Evolutionary conservation across 2,329 filamentous ascomycete species (phyloP).

Genomic region (Diaporthe australafricana): DNA sequence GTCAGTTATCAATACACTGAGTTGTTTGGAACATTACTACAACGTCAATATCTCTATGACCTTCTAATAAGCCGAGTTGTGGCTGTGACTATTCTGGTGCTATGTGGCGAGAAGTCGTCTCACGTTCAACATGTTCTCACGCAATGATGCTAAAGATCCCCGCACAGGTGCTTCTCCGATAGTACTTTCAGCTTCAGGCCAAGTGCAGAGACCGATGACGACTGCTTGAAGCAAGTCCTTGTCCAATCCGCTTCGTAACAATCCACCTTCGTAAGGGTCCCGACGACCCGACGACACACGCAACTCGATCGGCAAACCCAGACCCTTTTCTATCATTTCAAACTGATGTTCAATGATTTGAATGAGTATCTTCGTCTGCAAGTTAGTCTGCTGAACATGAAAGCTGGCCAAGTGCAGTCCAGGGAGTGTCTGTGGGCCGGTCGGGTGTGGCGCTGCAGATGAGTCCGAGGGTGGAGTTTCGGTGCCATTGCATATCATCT

Average conservation of each 20-base stretch:
- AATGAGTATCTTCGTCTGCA: background rate
- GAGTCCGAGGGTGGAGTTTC: background rate
- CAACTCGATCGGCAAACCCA: background rate
- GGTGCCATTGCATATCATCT: background rate
- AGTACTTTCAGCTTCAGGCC: too few species aligned
- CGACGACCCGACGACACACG: background rate
- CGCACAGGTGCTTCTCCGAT: too few species aligned
- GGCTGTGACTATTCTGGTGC: background rate
- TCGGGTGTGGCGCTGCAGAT: background rate
- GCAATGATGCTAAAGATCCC: background rate
- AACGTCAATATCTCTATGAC: too few species aligned
- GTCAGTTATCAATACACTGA: too few species aligned
- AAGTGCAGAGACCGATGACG: background rate
- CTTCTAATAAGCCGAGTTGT: too few species aligned
- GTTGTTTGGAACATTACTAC: too few species aligned
- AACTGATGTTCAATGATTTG: conserved; percentile 9
- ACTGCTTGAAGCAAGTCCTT: background rate
- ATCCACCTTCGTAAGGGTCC: background rate
- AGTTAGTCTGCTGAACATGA: background rate
- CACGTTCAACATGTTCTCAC: background rate
- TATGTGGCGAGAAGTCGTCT: background rate
- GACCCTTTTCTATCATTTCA: background rate
- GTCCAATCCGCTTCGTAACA: background rate
- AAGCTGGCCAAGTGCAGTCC: background rate
- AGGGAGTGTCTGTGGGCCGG: background rate